Percentiles rank a stretch among this genome's conserved stretches.
These are phyloP conservation scores for Colletotrichum sp. DNA, from an alignment of 2,329 filamentous ascomycete species.

Conservation along the genomic window DNA sequence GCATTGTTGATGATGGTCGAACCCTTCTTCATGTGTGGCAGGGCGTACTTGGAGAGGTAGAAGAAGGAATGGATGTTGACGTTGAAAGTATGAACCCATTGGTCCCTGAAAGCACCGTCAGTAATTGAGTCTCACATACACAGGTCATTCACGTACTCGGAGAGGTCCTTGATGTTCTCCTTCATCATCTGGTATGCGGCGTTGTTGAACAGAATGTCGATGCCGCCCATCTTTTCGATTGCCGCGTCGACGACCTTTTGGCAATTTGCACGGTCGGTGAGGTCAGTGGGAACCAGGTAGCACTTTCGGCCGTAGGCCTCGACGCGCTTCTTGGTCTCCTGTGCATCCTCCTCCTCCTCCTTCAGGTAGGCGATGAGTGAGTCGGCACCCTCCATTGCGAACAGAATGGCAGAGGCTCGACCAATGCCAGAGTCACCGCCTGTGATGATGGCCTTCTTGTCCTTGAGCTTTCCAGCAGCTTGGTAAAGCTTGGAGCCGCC, in stretches of 20 bases:
- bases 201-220: constrained; percentile 80
- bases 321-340: constrained; percentile 74
- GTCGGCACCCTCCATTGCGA: constrained; percentile 81
- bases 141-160: constrained; percentile 72
- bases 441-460: constrained; percentile 79
- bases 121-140: no score
- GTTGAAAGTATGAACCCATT: constrained; percentile 82
- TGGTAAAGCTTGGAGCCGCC: constrained; percentile 75
- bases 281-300: constrained; percentile 66
- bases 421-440: constrained; percentile 84
- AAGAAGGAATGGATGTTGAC: constrained; percentile 86
- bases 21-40: constrained; percentile 78
- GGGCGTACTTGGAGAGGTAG: constrained; percentile 78
- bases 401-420: constrained; percentile 76
- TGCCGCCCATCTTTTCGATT: constrained; percentile 66
- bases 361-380: constrained; percentile 76
- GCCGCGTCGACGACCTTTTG: constrained; percentile 72
- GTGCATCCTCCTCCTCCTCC: constrained; percentile 77
- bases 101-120: constrained; percentile 55
- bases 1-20: constrained; percentile 85
- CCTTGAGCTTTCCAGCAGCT: constrained; percentile 76
- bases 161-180: constrained; percentile 72
- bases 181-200: constrained; percentile 73
- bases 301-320: constrained; percentile 72
- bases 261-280: constrained; percentile 72